These are phyloP conservation scores for Eucalyptus camaldulensis DNA, from an alignment of 345 rosid species.

Conservation along the genomic window DNA sequence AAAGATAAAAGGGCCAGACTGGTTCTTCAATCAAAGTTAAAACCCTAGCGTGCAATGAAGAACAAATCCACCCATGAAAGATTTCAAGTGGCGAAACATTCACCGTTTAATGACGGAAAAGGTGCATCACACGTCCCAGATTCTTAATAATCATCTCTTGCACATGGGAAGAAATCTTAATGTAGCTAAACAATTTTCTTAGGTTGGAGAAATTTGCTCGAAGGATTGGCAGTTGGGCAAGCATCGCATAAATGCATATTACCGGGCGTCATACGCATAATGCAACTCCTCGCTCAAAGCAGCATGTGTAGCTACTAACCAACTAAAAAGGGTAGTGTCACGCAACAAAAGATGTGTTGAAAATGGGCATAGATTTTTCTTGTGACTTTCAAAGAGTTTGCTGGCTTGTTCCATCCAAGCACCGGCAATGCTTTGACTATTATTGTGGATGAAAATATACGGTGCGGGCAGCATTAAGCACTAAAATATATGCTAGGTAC, in stretches of 20 bases:
- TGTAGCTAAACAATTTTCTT: background rate
- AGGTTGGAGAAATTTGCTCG: background rate
- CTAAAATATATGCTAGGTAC: background rate
- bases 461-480: background rate
- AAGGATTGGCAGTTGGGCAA: background rate
- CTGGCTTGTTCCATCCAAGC: background rate
- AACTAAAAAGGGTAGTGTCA: background rate
- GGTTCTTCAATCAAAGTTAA: too few relatives aligned
- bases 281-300: background rate
- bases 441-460: background rate
- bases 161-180: background rate
- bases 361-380: background rate
- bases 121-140: background rate
- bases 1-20: too few relatives aligned
- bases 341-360: background rate
- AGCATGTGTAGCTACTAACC: background rate
- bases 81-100: background rate
- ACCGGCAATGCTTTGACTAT: background rate
- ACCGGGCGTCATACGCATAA: background rate
- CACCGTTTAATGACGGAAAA: too few relatives aligned
- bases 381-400: background rate
- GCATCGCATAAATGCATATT: background rate
- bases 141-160: background rate
- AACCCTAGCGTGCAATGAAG: background rate
- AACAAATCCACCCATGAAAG: background rate